Conservation (phyloP, 148 eudicot species). For the Dianthus caryophyllus region DNA sequence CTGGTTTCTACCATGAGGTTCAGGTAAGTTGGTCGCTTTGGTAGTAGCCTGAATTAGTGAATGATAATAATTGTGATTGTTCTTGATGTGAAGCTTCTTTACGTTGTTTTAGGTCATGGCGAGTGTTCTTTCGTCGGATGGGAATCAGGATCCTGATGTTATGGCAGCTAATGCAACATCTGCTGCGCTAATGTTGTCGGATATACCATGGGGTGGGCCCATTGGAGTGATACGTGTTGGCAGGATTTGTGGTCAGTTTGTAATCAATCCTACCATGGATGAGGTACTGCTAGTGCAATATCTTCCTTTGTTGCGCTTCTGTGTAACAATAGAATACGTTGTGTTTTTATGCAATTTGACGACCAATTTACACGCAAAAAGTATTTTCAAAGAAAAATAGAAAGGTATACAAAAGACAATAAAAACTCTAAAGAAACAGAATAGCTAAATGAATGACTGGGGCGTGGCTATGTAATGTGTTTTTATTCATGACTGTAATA, state of each 20-base stretch:
- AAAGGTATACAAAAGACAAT: no score
- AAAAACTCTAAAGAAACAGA: no score
- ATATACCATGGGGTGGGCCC: conserved; percentile 98
- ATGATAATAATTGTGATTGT: background rate
- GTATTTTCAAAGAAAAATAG: no score
- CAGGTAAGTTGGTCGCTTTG: no score
- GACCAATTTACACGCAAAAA: no score
- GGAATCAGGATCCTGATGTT: conserved; percentile 96
- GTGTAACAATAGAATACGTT: no score
- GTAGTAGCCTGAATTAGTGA: background rate
- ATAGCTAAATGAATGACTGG: no score
- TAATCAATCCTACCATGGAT: conserved; percentile 95
- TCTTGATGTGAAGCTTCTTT: background rate
- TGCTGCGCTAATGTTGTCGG: conserved; percentile 94
- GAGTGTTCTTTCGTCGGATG: conserved; percentile 95
- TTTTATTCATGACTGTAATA: background rate
- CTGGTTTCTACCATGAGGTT: conserved; percentile 95
- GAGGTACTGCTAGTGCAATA: conserved; percentile 46
- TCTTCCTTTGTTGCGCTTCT: no score
- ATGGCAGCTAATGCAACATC: conserved; percentile 99
- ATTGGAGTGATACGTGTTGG: conserved; percentile 92
- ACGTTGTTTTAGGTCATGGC: conserved; percentile 57
- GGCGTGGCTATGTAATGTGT: no score
- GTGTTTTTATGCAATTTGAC: no score
- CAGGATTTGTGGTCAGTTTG: conserved; percentile 65